Evolutionary conservation across 176 grass and related monocot species (phyloP), one percentile per base, ranked within the genome.

Genomic region (Oryza rufipogon): DNA sequence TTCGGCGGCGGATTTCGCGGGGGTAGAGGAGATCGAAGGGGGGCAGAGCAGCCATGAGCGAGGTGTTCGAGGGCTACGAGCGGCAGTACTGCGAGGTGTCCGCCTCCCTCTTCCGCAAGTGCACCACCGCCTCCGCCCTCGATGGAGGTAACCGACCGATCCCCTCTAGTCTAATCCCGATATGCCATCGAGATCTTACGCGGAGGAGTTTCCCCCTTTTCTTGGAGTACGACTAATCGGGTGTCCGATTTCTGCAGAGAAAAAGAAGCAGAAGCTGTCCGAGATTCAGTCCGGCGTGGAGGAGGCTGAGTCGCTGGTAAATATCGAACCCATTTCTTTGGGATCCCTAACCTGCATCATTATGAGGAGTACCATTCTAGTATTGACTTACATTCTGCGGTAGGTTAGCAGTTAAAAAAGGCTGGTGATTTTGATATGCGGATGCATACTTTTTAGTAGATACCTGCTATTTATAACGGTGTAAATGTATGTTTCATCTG

Each of bases 51-150:
- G 77, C 64, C 80, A 97, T 97, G 89, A 97, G 94, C 71, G 94
- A 97, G 85, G 94, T 97, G 39, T 92, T 97, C 60, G 92, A 97
- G 85, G 90, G 94, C 67, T 97, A 97, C 88, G 92, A 97, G 88
- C 85, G 94, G 56, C 92, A 97, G 86, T 94, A 92, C 92, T 92
- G 91, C 72, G 94, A 97, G 94, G 89, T 86, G 23, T 89, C 91
- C 28, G 92, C 89, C 45, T 92, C 92, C 32, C 94, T 97, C 44
- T 94, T 85, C 42, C 85, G 86, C 83, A 94, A 97, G 82, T 94
- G 90, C 75, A 86, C 92, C 61, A 82, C 76, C 23, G 94, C 94
- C 60, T 89, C 92, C 76, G 85, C 71, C 65, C 84, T 90, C 39
- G 90, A 94, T 78, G 94, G 92, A 88, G 94, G 94, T 92, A 32